Percentiles rank a stretch among this genome's conserved stretches.
Conservation (phyloP, 768 basidiomycete genomes). For the Myochromella boudieri region DNA sequence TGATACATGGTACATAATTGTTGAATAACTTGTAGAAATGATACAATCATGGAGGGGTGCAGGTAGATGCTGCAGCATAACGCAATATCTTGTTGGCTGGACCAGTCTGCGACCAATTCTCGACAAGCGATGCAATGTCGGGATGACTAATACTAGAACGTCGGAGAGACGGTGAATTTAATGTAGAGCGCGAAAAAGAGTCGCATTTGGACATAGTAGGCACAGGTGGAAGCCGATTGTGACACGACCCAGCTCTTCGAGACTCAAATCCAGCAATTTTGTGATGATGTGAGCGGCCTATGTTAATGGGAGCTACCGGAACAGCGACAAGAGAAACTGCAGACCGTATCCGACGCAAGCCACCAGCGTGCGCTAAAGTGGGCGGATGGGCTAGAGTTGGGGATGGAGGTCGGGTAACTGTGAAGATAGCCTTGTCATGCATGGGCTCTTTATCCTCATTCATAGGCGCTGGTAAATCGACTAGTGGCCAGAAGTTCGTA, state of each 20-base stretch:
- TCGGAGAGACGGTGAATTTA: conserved; percentile 50
- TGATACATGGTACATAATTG: too few relatives aligned
- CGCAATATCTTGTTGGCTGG: conserved; percentile 60
- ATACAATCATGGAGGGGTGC: neutral
- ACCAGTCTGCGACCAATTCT: conserved; percentile 55
- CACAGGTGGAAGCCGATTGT: conserved; percentile 24
- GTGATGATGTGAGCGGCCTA: conserved; percentile 5
- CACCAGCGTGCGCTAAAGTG: conserved; percentile 13
- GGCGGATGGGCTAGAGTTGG: conserved; percentile 7
- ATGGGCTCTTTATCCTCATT: conserved; percentile 24
- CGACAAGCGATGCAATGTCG: conserved; percentile 57
- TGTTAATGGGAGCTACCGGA: conserved; percentile 13
- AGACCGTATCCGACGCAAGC: conserved; percentile 32
- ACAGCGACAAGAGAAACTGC: conserved; percentile 31
- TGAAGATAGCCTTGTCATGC: neutral
- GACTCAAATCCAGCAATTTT: conserved; percentile 11
- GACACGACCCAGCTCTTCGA: conserved; percentile 11
- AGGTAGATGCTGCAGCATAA: conserved; percentile 33
- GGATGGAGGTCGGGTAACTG: conserved; percentile 13
- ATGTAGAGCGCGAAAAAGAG: conserved; percentile 43
- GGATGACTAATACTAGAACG: conserved; percentile 50
- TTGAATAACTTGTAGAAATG: too few relatives aligned
- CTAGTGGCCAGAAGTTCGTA: conserved; percentile 21
- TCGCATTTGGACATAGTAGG: conserved; percentile 33
- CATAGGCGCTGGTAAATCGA: conserved; percentile 19